A percentile compares a stretch with the other conserved stretches of the same genome.
Evolutionary conservation across 2,329 filamentous ascomycete species (phyloP).

Genomic region (Fusarium anguioides): DNA sequence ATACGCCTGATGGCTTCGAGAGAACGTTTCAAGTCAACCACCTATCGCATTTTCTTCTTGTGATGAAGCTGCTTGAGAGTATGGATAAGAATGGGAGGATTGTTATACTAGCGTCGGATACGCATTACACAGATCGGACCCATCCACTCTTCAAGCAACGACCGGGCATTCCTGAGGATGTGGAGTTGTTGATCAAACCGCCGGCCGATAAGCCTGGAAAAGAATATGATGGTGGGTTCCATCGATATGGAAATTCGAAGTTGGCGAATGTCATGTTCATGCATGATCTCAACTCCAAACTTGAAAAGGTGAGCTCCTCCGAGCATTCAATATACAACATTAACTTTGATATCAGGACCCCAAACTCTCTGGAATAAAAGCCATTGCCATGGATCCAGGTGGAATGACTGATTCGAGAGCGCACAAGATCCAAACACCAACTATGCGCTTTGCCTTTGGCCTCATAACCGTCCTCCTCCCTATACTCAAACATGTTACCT

Average conservation of each 20-base stretch:
- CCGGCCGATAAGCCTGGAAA: slow-evolving; percentile 3
- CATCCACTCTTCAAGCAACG: slow-evolving; percentile 28
- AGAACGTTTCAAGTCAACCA: slow-evolving; percentile 38
- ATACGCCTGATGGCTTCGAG: slow-evolving; percentile 30
- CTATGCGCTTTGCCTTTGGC: background rate
- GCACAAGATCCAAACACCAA: slow-evolving; percentile 18
- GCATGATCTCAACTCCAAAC: slow-evolving; percentile 36
- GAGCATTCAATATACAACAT: too few species aligned
- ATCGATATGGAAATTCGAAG: slow-evolving; percentile 39
- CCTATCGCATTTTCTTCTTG: slow-evolving; percentile 36
- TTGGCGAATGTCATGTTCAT: slow-evolving; percentile 44
- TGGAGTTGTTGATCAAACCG: slow-evolving; percentile 14
- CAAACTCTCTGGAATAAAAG: slow-evolving; percentile 34
- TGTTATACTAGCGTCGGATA: slow-evolving; percentile 27
- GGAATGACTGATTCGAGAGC: slow-evolving; percentile 40
- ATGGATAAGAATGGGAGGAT: slow-evolving; percentile 26
- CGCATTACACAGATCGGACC: slow-evolving; percentile 23
- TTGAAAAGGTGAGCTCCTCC: slow-evolving; percentile 13
- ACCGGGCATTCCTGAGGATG: slow-evolving; percentile 18
- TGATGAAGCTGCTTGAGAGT: slow-evolving; percentile 33
- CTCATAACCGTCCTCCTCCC: slow-evolving; percentile 1
- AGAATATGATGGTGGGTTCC: slow-evolving; percentile 38
- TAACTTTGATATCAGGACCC: too few species aligned
- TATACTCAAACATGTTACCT: slow-evolving; percentile 10
- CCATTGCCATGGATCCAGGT: slow-evolving; percentile 39